Conservation (phyloP, 2,329 filamentous ascomycete genomes). For the Colletotrichum neosansevieriae region DNA sequence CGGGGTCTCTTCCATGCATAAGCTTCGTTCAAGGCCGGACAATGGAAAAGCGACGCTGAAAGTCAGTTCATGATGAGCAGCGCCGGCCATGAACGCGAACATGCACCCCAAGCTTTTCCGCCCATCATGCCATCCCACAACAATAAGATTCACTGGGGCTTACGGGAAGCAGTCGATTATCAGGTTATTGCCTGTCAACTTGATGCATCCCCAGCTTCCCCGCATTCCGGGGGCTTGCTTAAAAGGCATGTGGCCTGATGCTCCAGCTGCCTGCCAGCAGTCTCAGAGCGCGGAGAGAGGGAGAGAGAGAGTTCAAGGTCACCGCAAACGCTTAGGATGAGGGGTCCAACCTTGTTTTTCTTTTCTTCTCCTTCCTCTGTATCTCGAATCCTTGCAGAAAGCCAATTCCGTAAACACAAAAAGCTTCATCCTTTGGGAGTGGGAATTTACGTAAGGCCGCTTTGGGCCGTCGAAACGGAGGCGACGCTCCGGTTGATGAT, state of each 20-base stretch:
- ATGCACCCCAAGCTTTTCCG: slow-evolving; percentile 4
- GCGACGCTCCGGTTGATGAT: slow-evolving; percentile 21
- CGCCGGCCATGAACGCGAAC: neutral
- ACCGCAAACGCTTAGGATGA: slow-evolving; percentile 11
- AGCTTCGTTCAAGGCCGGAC: neutral
- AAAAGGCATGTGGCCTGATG: slow-evolving; percentile 22
- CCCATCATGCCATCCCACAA: neutral
- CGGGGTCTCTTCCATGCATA: too few species aligned
- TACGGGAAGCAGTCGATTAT: slow-evolving; percentile 20
- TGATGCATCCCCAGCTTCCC: slow-evolving; percentile 28
- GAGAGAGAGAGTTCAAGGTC: slow-evolving; percentile 23
- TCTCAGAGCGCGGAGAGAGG: slow-evolving; percentile 27
- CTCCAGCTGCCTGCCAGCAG: slow-evolving; percentile 33
- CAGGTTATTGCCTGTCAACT: slow-evolving; percentile 17
- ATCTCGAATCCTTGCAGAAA: neutral
- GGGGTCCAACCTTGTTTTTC: neutral
- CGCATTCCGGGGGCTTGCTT: slow-evolving; percentile 19
- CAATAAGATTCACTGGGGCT: slow-evolving; percentile 8
- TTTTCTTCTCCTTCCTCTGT: neutral
- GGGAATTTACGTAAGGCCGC: slow-evolving; percentile 20
- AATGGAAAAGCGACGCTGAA: slow-evolving; percentile 5
- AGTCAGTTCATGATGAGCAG: slow-evolving; percentile 14
- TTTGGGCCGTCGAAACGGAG: slow-evolving; percentile 14
- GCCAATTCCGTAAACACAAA: slow-evolving; percentile 8
- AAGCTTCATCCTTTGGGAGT: neutral